Base-by-base conservation (phyloP, 257 asterid genomes). In the Orobanche coerulescens region DNA sequence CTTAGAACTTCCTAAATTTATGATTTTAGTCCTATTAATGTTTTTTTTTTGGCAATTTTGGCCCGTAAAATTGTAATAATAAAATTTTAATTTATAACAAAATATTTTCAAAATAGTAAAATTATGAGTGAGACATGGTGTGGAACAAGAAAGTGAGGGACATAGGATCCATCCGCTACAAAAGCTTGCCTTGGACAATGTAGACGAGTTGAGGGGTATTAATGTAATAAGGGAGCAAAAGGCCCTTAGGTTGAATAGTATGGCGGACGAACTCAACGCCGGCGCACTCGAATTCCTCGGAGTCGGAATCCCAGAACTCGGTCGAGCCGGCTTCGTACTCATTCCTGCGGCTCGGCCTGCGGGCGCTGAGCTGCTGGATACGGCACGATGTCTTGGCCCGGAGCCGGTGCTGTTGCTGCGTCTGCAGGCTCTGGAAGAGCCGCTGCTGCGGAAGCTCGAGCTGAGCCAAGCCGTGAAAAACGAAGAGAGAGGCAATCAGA, bases 121-220 rank as follows among this genome's bases (percentile, higher is more conserved):
- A n/a, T n/a, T n/a, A n/a, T n/a, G n/a, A n/a, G n/a, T n/a, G n/a
- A n/a, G n/a, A n/a, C n/a, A n/a, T n/a, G n/a, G n/a, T n/a, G n/a
- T n/a, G n/a, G n/a, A n/a, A n/a, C n/a, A n/a, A n/a, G n/a, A n/a
- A n/a, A n/a, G 6, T 31, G 31, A 4, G 9, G 7, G 37, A 31
- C 37, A 31, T 31, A 31, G 7, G 7, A 31, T 26, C 2, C 5
- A 26, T 1, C 31, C 31, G 5, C 5, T 7, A 2, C 1, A 15
- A 10, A 44, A 25, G 23, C 34, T 61, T 2, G 58, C 90, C 92
- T 74, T 81, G 64, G 42, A 71, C 63, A 34, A 81, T 58, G 72
- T 76, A 84, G 67, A 70, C 12, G 54, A 84, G 75, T 9, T 61
- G 78, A 52, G 91, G 88, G 13, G 81, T 75, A 65, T 74, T 75